Evolutionary conservation across 352 stramenopile genomes (phyloP), one percentile per base, ranked within the genome.

Genomic region (Pilasporangium apinafurcum): DNA sequence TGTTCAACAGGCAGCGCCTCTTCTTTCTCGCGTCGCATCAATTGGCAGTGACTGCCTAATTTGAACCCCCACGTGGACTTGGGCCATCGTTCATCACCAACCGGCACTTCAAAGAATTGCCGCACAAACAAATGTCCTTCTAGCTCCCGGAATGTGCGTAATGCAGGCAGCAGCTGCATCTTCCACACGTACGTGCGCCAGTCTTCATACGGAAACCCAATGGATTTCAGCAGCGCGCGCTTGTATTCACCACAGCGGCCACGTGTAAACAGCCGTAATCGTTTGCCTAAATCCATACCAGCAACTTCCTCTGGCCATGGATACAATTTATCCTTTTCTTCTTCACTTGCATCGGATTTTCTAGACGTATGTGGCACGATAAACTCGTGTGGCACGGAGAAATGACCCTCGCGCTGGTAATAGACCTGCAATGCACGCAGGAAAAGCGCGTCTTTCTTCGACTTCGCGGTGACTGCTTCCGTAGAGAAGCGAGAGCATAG

Each of bases 111-210:
- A 56, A 96, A 97, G 21, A 68, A 58, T 44, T 96, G 86, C 17
- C 86, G 86, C 12, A 97, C 86, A 29, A 96, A 85, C 22, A 97
- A 59, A 57, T 98, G 87, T n/a, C 90, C 91, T 41, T 96, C 73
- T 5, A 88, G 51, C 28, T 89, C 53, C 37, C 88, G 82, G 55
- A 93, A 97, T 2, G 64, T 54, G 13, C 69, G 24, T 8, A 98
- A 68, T 8, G 86, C 84, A 39, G 68, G 69, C 36, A 88, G 39
- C n/a, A 82, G 65, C 44, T 86, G 74, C 56, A 71, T 40, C 42
- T 77, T 61, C 77, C 77, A 89, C 5, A 86, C 66, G 51, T 89
- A 89, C 22, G 43, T 74, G 40, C 60, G 65, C 77, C 77, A 89
- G 57, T 85, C 68, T 4, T 77, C 53, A 41, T 71, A 77, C 29